A percentile compares a stretch with the other conserved stretches of the same genome.
Conservation (phyloP, 2,329 filamentous ascomycete genomes). For the Trichoderma endophyticum region DNA sequence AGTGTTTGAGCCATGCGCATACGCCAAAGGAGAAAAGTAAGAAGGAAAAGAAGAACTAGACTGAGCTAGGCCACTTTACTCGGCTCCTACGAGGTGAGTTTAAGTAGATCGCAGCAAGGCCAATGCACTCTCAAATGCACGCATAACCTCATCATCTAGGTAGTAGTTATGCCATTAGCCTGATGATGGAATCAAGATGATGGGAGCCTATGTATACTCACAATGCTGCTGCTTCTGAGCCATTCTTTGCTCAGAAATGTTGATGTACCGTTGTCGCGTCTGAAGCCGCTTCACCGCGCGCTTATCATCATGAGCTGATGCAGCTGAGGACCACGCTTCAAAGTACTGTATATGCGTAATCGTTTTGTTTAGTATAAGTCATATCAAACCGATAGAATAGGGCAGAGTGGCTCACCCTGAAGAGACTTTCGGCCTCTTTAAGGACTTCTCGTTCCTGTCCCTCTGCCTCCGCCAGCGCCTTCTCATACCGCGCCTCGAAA, state of each 20-base stretch:
- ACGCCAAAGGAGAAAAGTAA: not conserved
- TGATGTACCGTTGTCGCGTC: conserved; percentile 74
- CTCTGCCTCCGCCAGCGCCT: conserved; percentile 61
- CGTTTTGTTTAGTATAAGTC: not conserved
- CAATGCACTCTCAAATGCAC: conserved; percentile 60
- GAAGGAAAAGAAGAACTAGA: not conserved
- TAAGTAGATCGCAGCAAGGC: conserved; percentile 47
- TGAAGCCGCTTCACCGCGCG: conserved; percentile 75
- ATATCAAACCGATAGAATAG: not conserved
- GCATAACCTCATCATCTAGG: conserved; percentile 53
- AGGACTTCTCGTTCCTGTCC: conserved; percentile 63
- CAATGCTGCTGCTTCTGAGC: conserved; percentile 76
- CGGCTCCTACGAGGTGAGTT: not conserved
- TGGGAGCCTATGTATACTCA: conserved; percentile 43
- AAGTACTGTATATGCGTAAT: conserved; percentile 60
- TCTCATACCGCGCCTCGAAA: conserved; percentile 67
- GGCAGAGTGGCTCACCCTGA: conserved; percentile 49
- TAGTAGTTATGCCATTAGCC: conserved; percentile 20
- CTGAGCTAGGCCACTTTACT: not conserved
- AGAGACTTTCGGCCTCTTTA: conserved; percentile 64
- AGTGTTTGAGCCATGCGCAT: not conserved
- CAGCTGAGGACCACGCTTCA: conserved; percentile 71
- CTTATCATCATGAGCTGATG: conserved; percentile 68
- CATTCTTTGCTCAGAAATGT: conserved; percentile 67
- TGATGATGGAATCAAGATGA: not conserved